A percentile compares a stretch with the other conserved stretches of the same genome.
These are phyloP conservation scores for Pleurotus pulmonarius DNA, from an alignment of 768 basidiomycete genomes.

Conservation along the genomic window DNA sequence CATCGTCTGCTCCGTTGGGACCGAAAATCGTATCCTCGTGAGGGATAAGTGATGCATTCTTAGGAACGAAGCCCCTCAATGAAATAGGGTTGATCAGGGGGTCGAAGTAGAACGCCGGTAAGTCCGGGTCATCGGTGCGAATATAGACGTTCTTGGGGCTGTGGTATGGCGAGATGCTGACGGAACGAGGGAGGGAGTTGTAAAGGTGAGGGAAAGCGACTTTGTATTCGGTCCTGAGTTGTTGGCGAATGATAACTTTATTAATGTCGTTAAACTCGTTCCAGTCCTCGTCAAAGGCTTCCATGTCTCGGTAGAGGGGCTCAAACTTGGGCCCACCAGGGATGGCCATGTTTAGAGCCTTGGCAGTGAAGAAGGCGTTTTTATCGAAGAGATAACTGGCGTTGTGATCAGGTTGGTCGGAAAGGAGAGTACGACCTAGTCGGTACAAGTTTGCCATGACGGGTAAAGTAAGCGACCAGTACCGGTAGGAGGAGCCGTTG, in stretches of 20 bases:
- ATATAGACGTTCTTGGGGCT: constrained; percentile 97
- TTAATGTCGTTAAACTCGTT: constrained; percentile 99
- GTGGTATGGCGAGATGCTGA: constrained; percentile 90
- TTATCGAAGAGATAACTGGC: constrained; percentile 95
- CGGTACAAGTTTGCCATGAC: constrained; percentile 97
- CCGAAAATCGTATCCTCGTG: constrained; percentile 95
- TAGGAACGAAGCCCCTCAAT: constrained; percentile 77
- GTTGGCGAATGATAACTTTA: constrained; percentile 98
- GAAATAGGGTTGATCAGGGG: constrained; percentile 98
- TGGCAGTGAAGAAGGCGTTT: constrained; percentile 96
- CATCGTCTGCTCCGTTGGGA: constrained; percentile 78
- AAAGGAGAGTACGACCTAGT: constrained; percentile 88
- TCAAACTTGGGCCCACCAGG: constrained; percentile 99
- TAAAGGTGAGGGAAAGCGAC: constrained; percentile 99
- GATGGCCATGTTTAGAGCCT: constrained; percentile 94
- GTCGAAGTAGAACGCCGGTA: constrained; percentile 99
- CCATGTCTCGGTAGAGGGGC: constrained; percentile 95
- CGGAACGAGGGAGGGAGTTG: constrained; percentile 95
- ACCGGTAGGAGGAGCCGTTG: constrained; percentile 91
- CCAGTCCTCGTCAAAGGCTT: constrained; percentile 97
- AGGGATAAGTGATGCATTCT: constrained; percentile 76
- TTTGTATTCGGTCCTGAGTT: constrained; percentile 98
- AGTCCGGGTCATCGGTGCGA: constrained; percentile 98
- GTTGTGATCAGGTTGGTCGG: constrained; percentile 90
- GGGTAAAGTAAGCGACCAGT: constrained; percentile 90